phyloP scores from a whole-genome alignment of 306 rosid genomes.

The Myrica gale region DNA sequence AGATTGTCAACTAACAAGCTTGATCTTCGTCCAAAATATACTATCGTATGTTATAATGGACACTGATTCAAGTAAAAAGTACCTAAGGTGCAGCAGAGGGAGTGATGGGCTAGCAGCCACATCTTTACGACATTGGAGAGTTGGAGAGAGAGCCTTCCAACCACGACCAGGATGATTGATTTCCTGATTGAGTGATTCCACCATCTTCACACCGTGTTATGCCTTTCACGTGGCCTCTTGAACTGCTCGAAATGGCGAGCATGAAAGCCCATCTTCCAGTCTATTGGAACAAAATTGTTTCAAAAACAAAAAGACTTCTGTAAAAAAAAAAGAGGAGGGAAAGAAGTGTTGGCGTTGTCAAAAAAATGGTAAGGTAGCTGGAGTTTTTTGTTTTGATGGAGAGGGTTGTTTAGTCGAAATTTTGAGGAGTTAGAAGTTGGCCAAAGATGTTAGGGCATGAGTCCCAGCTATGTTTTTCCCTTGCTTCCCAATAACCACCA shows the following conservation, averaged over 20 bases:
- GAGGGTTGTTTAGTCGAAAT: slow-evolving; percentile 15
- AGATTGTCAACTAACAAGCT: background rate
- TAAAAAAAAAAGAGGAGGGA: background rate
- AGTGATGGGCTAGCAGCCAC: background rate
- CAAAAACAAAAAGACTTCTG: background rate
- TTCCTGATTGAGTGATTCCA: background rate
- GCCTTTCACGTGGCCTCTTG: background rate
- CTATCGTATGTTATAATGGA: background rate
- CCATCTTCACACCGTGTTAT: background rate
- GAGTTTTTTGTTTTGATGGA: background rate
- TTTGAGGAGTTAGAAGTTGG: slow-evolving; percentile 45
- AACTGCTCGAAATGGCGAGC: background rate
- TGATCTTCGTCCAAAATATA: background rate
- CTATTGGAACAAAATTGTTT: background rate
- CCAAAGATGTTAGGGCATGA: slow-evolving; percentile 79
- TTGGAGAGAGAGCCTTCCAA: background rate
- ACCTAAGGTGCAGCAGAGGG: background rate
- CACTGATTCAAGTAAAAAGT: background rate
- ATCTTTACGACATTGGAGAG: background rate
- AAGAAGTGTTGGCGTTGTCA: background rate
- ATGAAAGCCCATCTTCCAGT: background rate
- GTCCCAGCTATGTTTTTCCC: slow-evolving; percentile 70
- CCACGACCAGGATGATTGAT: background rate
- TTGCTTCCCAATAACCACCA: slow-evolving; percentile 96
- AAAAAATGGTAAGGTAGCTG: background rate